A percentile compares a stretch with the other conserved stretches of the same genome.
Conservation (phyloP, 1,284 basidiomycete species). For the Malassezia sympodialis region DNA sequence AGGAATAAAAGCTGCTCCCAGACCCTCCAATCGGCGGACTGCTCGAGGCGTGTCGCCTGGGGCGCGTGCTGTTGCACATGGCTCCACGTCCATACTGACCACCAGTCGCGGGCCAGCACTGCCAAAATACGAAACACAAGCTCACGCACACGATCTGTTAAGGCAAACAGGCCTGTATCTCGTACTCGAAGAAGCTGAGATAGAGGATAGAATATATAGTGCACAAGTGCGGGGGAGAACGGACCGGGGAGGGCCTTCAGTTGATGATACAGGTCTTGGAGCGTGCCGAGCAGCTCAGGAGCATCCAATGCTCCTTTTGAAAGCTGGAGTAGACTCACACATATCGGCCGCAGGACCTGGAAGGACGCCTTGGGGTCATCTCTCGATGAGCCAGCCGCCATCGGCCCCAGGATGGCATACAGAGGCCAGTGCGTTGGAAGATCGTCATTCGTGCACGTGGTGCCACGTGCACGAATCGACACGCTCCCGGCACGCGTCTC, state of each 20-base stretch:
- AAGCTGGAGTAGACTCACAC: background rate
- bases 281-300: background rate
- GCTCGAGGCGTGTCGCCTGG: background rate
- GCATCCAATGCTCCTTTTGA: background rate
- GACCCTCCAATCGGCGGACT: constrained; percentile 20
- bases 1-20: constrained; percentile 44
- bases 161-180: constrained; percentile 18
- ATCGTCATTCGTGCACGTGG: constrained; percentile 6
- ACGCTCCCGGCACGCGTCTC: constrained; percentile 3
- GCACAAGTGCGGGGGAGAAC: constrained; percentile 26
- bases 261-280: background rate
- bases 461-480: constrained; percentile 7
- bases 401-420: background rate
- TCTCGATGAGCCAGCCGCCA: background rate
- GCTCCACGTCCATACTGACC: constrained; percentile 22
- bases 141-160: constrained; percentile 26
- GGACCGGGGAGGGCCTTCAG: background rate
- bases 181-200: constrained; percentile 30
- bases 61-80: background rate
- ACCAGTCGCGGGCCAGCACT: constrained; percentile 34
- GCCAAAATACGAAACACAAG: constrained; percentile 20
- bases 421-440: background rate
- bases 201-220: constrained; percentile 42
- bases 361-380: background rate
- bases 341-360: background rate